phyloP scores from a whole-genome alignment of 108 stramenopile genomes.

The Bacterosira constricta region DNA sequence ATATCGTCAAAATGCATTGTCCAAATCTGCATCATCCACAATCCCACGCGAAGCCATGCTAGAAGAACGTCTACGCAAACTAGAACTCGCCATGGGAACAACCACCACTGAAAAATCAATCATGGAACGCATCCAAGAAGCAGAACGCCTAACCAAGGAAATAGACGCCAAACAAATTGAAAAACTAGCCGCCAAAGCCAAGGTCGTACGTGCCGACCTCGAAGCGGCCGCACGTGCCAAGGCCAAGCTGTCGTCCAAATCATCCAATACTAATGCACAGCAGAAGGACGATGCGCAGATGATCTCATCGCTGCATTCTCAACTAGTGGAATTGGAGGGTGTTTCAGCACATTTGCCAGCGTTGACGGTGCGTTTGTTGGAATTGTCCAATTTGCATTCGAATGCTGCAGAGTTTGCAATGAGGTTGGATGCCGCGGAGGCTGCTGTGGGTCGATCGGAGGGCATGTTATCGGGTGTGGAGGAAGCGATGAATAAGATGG shows the following conservation, averaged over 20 bases:
- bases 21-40: neutral
- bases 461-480: conserved; percentile 51
- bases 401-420: conserved; percentile 61
- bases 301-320: conserved; percentile 69
- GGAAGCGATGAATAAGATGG: conserved; percentile 53
- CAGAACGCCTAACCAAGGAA: conserved; percentile 23
- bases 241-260: conserved; percentile 23
- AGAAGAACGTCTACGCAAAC: conserved; percentile 41
- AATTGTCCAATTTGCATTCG: conserved; percentile 64
- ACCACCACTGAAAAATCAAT: conserved; percentile 12
- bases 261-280: conserved; percentile 27
- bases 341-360: conserved; percentile 64
- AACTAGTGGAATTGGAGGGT: conserved; percentile 75
- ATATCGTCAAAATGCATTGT: conserved; percentile 9
- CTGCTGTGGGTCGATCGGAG: conserved; percentile 46
- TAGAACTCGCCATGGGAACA: conserved; percentile 34
- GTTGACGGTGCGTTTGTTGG: conserved; percentile 63
- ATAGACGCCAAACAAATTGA: conserved; percentile 39
- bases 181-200: conserved; percentile 46
- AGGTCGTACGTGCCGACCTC: conserved; percentile 40
- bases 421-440: conserved; percentile 57
- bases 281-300: conserved; percentile 64
- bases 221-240: conserved; percentile 47
- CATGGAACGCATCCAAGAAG: conserved; percentile 39
- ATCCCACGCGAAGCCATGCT: conserved; percentile 11